Conservation (phyloP, 768 basidiomycete genomes). For the Auricularia heimuer region DNA sequence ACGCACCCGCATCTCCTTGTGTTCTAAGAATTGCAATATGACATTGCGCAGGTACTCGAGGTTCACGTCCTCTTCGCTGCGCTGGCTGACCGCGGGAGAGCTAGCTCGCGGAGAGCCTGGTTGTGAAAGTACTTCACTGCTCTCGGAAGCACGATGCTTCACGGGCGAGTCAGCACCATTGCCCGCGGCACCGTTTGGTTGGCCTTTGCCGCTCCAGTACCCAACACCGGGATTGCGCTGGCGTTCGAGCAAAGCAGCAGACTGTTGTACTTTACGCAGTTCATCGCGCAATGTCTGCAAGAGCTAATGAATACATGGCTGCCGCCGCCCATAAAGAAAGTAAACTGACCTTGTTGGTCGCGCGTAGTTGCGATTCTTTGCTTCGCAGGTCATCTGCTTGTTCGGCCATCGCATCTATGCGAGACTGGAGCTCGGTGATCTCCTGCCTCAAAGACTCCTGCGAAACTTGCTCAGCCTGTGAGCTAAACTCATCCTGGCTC, state of each 20-base stretch:
- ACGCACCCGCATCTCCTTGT: constrained; percentile 95
- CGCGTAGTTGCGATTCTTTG: constrained; percentile 56
- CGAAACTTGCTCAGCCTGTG: neutral
- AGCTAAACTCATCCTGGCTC: no score
- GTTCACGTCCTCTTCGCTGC: constrained; percentile 80
- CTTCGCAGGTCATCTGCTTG: constrained; percentile 53
- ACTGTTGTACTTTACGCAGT: constrained; percentile 89
- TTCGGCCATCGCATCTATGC: constrained; percentile 45
- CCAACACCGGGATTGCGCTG: constrained; percentile 92
- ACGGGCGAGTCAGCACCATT: neutral
- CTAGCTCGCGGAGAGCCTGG: constrained; percentile 18
- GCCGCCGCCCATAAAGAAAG: neutral
- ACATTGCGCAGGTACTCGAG: constrained; percentile 94
- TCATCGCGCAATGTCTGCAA: constrained; percentile 82
- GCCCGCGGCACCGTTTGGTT: neutral
- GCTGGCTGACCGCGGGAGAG: constrained; percentile 16
- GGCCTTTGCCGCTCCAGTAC: constrained; percentile 51
- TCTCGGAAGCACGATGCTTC: neutral
- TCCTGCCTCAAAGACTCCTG: constrained; percentile 38
- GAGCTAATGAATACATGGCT: neutral
- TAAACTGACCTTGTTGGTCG: constrained; percentile 63
- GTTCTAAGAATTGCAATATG: constrained; percentile 93
- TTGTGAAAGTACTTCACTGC: neutral
- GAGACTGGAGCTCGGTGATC: constrained; percentile 38
- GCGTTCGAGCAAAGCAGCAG: constrained; percentile 78